These are phyloP conservation scores for Russula virescens DNA, from an alignment of 768 basidiomycete genomes.

Conservation along the genomic window DNA sequence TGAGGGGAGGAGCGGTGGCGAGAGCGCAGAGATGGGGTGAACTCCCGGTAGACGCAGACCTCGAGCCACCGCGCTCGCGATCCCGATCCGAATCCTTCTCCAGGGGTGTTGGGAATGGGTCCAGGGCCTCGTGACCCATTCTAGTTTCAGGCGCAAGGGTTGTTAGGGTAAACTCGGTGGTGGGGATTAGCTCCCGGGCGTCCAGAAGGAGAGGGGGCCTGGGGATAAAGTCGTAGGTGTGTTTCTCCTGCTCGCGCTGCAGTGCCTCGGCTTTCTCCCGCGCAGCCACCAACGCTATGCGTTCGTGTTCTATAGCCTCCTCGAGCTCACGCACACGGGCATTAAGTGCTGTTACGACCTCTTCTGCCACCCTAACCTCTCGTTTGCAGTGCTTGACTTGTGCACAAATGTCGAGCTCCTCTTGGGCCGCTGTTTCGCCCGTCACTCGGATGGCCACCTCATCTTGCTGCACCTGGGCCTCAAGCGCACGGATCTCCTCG, in stretches of 20 bases:
- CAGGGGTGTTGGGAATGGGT: constrained; percentile 19
- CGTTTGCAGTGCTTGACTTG: constrained; percentile 42
- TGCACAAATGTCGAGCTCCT: constrained; percentile 34
- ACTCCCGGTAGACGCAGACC: constrained; percentile 7
- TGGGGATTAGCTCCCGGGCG: constrained; percentile 23
- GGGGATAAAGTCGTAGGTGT: constrained; percentile 35
- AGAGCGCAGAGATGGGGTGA: constrained; percentile 21
- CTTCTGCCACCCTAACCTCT: constrained; percentile 45
- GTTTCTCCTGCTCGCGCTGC: constrained; percentile 28
- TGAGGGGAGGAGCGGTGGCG: constrained; percentile 13
- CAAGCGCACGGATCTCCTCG: constrained; percentile 51
- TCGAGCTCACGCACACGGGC: constrained; percentile 70
- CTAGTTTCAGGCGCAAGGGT: constrained; percentile 5
- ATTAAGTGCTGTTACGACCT: constrained; percentile 41
- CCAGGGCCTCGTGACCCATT: constrained; percentile 1
- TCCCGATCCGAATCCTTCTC: constrained; percentile 21
- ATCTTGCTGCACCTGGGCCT: constrained; percentile 28
- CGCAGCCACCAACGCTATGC: constrained; percentile 50
- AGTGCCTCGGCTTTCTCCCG: constrained; percentile 53
- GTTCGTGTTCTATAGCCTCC: constrained; percentile 58
- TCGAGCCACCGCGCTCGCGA: constrained; percentile 8
- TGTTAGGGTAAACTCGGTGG: constrained; percentile 22
- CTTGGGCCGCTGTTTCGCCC: constrained; percentile 26
- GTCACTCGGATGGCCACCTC: constrained; percentile 1
- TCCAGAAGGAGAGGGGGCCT: constrained; percentile 18